Conservation (phyloP, 1,284 basidiomycete species). For the Ustilago bromivora region DNA sequence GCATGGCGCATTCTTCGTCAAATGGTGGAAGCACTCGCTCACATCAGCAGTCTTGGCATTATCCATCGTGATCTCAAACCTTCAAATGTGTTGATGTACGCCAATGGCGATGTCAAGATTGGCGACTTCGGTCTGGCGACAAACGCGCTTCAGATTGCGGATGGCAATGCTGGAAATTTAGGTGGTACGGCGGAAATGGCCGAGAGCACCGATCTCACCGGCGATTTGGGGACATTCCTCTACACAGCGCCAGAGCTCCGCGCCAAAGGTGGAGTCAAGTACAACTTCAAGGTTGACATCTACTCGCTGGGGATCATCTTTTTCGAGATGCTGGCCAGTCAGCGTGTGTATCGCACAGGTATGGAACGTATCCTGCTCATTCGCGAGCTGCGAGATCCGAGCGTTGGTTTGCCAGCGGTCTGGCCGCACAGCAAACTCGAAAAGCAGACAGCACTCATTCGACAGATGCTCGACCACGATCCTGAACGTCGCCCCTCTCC, state of each 20-base stretch:
- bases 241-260: constrained; percentile 85
- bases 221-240: constrained; percentile 85
- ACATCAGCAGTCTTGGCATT: constrained; percentile 87
- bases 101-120: constrained; percentile 87
- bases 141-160: constrained; percentile 62
- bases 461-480: constrained; percentile 84
- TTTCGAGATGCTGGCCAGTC: constrained; percentile 92
- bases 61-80: constrained; percentile 81
- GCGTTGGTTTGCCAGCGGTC: constrained; percentile 79
- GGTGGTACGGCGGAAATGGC: constrained; percentile 75
- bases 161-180: constrained; percentile 69
- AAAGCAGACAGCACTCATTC: constrained; percentile 77
- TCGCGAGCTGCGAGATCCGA: constrained; percentile 79
- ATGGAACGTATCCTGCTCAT: constrained; percentile 87
- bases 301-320: constrained; percentile 94
- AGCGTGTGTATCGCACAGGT: constrained; percentile 79
- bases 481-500: constrained; percentile 84
- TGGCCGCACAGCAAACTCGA: constrained; percentile 77
- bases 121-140: constrained; percentile 89
- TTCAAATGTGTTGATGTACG: constrained; percentile 66
- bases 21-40: constrained; percentile 85
- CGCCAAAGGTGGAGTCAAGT: constrained; percentile 73
- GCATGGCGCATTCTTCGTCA: constrained; percentile 90
- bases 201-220: constrained; percentile 74
- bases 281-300: constrained; percentile 87